Conservation (phyloP, 768 basidiomycete species). For the Phaeolepiota aurea region DNA sequence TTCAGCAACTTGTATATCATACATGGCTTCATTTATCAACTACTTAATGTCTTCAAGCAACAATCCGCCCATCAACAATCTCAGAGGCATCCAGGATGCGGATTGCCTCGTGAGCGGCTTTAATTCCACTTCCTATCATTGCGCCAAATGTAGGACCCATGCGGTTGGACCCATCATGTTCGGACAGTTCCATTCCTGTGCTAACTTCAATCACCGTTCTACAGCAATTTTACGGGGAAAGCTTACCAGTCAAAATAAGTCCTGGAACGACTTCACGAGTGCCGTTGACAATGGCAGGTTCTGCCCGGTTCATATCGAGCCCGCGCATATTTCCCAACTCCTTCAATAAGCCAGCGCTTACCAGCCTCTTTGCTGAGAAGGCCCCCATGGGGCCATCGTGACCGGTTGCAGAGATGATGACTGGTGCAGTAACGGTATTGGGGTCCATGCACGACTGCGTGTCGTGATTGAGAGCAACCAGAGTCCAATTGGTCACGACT, state of each 20-base stretch:
- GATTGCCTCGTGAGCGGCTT: conserved; percentile 60
- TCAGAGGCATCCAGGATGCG: conserved; percentile 39
- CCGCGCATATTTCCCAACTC: conserved; percentile 76
- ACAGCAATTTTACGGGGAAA: neutral
- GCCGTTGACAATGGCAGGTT: conserved; percentile 71
- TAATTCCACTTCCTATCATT: conserved; percentile 73
- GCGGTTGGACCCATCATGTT: conserved; percentile 72
- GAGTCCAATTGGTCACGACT: conserved; percentile 45
- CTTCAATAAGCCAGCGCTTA: conserved; percentile 65
- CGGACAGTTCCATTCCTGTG: conserved; percentile 74
- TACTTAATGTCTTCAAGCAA: conserved; percentile 31
- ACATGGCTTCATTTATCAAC: neutral
- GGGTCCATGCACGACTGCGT: conserved; percentile 77
- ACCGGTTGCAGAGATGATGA: conserved; percentile 65
- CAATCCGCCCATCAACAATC: conserved; percentile 47
- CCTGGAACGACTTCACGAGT: conserved; percentile 74
- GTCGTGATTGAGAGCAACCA: conserved; percentile 55
- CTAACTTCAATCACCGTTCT: conserved; percentile 7
- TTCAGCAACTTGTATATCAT: neutral
- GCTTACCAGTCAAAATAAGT: conserved; percentile 61
- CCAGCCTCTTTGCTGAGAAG: conserved; percentile 72
- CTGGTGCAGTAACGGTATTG: conserved; percentile 73
- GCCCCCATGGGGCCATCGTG: conserved; percentile 79
- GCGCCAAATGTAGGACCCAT: conserved; percentile 78
- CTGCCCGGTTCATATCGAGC: conserved; percentile 76